Percentiles rank a stretch among this genome's conserved stretches.
Evolutionary conservation across 1,284 basidiomycete species (phyloP).

Genomic region (Papiliotrema terrestris): DNA sequence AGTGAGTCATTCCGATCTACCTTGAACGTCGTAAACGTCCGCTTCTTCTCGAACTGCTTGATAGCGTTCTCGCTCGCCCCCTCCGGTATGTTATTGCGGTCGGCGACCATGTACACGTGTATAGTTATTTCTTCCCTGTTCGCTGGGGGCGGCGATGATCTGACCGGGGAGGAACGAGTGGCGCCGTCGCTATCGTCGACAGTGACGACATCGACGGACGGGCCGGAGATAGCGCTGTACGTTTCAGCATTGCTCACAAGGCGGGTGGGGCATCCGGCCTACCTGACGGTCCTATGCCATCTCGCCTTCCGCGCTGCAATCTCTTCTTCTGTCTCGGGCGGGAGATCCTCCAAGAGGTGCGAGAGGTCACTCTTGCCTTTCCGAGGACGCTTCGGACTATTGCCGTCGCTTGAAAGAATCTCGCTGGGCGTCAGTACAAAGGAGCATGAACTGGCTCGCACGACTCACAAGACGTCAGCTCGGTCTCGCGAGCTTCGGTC

Average conservation of each 20-base stretch:
- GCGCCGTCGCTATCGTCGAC: neutral
- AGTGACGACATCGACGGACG: conserved; percentile 6
- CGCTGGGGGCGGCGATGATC: neutral
- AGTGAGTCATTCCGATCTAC: conserved; percentile 6
- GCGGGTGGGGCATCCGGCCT: neutral
- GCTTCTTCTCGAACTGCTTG: conserved; percentile 22
- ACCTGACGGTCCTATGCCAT: neutral
- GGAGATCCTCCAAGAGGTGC: neutral
- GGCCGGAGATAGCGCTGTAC: neutral
- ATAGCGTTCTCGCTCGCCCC: conserved; percentile 24
- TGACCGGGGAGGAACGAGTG: neutral
- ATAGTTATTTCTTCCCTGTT: conserved; percentile 15
- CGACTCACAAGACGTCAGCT: neutral
- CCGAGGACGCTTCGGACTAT: neutral
- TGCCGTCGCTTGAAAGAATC: neutral
- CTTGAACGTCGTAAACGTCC: conserved; percentile 14
- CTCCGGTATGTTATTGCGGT: conserved; percentile 14
- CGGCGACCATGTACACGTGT: conserved; percentile 30
- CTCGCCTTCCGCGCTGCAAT: neutral
- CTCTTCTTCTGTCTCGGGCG: conserved; percentile 4
- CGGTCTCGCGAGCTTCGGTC: conserved; percentile 2
- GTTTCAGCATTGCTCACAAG: neutral
- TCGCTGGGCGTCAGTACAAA: neutral
- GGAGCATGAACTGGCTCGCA: neutral
- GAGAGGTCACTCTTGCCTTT: conserved; percentile 3